Conservation (phyloP, 2,329 filamentous ascomycete genomes). For the Leptographium galeiforme region DNA sequence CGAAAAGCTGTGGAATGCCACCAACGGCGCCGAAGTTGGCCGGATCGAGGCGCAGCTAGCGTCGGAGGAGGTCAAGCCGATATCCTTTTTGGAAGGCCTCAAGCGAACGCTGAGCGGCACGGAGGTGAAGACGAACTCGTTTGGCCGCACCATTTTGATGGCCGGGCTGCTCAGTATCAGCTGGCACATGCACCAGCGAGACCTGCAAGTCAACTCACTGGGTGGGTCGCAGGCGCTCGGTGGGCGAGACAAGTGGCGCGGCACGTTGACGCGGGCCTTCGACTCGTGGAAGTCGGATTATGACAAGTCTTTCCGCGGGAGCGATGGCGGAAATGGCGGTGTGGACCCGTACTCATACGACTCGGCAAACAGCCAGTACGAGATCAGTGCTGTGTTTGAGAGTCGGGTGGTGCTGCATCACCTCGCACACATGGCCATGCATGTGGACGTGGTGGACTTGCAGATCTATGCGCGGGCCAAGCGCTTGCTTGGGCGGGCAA, state of each 20-base stretch:
- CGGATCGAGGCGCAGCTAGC: constrained; percentile 69
- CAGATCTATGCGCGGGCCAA: constrained; percentile 89
- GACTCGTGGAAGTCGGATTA: constrained; percentile 92
- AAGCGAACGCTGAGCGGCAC: constrained; percentile 81
- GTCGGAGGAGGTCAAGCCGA: constrained; percentile 69
- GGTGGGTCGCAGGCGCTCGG: constrained; percentile 62
- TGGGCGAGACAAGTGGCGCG: constrained; percentile 82
- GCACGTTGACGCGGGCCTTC: constrained; percentile 72
- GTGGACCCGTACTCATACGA: constrained; percentile 42
- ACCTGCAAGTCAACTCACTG: constrained; percentile 80
- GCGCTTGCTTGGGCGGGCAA: constrained; percentile 70
- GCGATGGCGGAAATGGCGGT: constrained; percentile 23
- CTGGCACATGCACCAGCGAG: constrained; percentile 96
- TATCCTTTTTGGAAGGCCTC: constrained; percentile 79
- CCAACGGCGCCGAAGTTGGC: constrained; percentile 73
- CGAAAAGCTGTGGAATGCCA: constrained; percentile 83
- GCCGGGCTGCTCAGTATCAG: constrained; percentile 83
- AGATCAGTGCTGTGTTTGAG: constrained; percentile 59
- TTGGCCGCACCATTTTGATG: constrained; percentile 88
- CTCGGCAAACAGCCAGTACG: constrained; percentile 37
- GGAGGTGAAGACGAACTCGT: constrained; percentile 79
- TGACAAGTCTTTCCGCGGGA: constrained; percentile 61
- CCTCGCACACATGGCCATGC: constrained; percentile 93
- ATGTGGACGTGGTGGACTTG: constrained; percentile 93
- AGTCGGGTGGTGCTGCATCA: constrained; percentile 83